phyloP scores from a whole-genome alignment of 257 asterid species.

The Salvia miltiorrhiza region DNA sequence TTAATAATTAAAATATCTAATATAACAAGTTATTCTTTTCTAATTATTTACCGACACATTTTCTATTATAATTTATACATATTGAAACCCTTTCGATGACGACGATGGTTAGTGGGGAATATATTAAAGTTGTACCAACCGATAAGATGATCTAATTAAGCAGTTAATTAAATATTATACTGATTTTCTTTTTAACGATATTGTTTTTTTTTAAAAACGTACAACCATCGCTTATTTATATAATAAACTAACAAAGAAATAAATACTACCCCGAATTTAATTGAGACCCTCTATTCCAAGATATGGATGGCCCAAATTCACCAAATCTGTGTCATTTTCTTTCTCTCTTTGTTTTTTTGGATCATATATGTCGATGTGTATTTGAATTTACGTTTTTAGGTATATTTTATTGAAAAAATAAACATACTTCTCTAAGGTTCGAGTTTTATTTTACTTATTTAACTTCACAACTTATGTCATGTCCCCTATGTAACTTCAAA shows the following conservation, averaged over 20 bases:
- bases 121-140: constrained; percentile 12
- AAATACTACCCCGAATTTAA: no score
- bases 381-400: neutral
- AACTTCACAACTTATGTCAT: no score
- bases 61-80: neutral
- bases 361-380: neutral
- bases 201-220: neutral
- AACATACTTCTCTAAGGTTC: no score
- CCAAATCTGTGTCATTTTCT: neutral
- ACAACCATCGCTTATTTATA: constrained; percentile 6
- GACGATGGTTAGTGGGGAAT: constrained; percentile 18
- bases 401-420: no score
- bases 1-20: constrained; percentile 10
- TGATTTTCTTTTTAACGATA: neutral
- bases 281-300: neutral
- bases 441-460: no score
- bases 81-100: constrained; percentile 10
- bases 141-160: neutral
- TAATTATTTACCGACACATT: constrained; percentile 31
- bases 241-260: constrained; percentile 25
- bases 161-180: neutral
- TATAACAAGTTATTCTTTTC: constrained; percentile 7
- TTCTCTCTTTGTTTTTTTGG: neutral
- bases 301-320: constrained; percentile 1
- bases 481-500: neutral